Base-by-base conservation (phyloP, 768 basidiomycete genomes). In the Tubosaeta sp. region DNA sequence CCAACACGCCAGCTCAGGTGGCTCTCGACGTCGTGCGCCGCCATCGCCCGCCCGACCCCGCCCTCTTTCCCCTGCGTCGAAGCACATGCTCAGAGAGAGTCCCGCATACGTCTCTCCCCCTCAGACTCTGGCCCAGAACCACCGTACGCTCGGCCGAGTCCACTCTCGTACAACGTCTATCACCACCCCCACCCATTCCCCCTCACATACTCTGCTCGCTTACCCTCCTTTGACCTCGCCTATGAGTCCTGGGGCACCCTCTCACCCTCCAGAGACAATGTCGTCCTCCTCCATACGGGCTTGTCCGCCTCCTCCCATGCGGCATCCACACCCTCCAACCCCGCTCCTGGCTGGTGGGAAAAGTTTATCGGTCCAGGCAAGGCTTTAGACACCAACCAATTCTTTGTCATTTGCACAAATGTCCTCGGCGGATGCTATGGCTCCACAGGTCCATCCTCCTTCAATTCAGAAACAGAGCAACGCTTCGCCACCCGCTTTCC, bases 201-300 rank as follows among this genome's bases (percentile, higher is more conserved):
- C 1, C 78, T 95, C 27, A 77, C 83, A 6, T 85, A 84, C 57
- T 79, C 85, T 52, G 69, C 73, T 1, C 55, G 74, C 2, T 76
- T 95, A 0, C 81, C 86, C 1, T 72, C 83, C 7, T 85, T 93
- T 59, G 82, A 91, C 58, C 80, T 98, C 52, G 97, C 97, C 0
- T 99, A 98, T 77, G 97, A 99, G 74, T 91, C 97, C 0, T 99
- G 97, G 97, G 97, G 97, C 3, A 82, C 81, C 2, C 85, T 98
- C 41, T 88, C 89, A 22, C 74, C 86, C 0, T 60, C 72, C 7
- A 79, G 77, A 41, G 86, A 92, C 68, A 98, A 99, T 64, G 95
- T 81, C 45, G 94, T 99, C 45, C 84, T 99, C 12, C 80, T 99
- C 11, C 95, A 97, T 63, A 99, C 97, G 0, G 97, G 97, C 16